Evolutionary conservation across 208 protist species (phyloP), one percentile per base, ranked within the genome.

Genomic region (Herpetomonas tarakana): DNA sequence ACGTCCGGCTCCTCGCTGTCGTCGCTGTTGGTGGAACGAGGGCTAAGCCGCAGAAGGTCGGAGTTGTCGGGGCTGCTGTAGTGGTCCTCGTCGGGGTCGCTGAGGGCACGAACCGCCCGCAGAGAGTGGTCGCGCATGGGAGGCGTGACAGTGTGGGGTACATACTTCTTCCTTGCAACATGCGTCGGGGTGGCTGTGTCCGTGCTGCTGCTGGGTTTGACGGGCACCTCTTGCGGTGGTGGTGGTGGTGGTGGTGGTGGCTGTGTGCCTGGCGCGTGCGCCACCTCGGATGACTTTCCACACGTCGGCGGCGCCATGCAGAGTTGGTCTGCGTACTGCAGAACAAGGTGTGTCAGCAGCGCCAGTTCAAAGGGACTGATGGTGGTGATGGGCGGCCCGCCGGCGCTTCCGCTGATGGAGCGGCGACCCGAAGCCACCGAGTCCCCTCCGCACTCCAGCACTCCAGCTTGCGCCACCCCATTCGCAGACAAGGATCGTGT

Each of bases 311-410:
- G 35, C 35, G 14, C 35, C 14, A 18, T 14, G 14, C 35, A 41
- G 35, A 41, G 35, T 14, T 41, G 35, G 9, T 41, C 35, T 14
- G 35, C 14, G 35, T 41, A 52, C 3, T 27, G 44, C 1, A 46
- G 0, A 4, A 61, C 16, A 16, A 61, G 56, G 38, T 61, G 38
- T 3, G 39, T 27, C 16, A 61, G 56, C 6, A 61, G 25, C 14
- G 44, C 45, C 56, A 61, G 4, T 16, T 61, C 56, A 38, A 61
- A 61, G 2, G 56, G 56, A n/a, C 50, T 54, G n/a, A 18, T 21
- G 35, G 35, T 18, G 35, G 9, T 41, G 35, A 14, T 14, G 9
- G 35, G 35, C 14, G 35, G 35, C 9, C 35, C 35, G 6, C 35
- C 35, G 9, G 9, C 35, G 14, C 35, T 41, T 14, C 9, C 35